phyloP scores from a whole-genome alignment of 1,139 yeast genomes.

The Sugiyamaella neomexicana region DNA sequence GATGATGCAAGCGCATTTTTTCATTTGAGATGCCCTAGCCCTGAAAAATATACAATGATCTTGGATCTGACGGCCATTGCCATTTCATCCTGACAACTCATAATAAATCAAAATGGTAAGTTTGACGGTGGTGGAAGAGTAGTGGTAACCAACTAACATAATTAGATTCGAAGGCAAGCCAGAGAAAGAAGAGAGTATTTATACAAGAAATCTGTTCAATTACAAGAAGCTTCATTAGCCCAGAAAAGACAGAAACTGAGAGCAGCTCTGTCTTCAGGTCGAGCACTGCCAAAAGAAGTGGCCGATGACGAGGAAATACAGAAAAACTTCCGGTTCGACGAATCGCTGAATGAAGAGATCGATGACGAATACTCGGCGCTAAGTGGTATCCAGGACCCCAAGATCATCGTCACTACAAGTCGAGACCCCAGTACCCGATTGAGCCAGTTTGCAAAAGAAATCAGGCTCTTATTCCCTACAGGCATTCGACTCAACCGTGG shows the following conservation, averaged over 20 bases:
- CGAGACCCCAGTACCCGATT: conserved; percentile 85
- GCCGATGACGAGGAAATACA: conserved; percentile 85
- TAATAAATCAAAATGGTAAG: background rate
- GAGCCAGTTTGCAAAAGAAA: conserved; percentile 89
- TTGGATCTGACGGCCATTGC: background rate
- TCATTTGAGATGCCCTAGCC: conserved; percentile 10
- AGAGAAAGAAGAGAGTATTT: conserved; percentile 93
- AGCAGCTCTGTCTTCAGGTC: conserved; percentile 88
- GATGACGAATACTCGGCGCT: conserved; percentile 92
- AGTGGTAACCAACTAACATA: background rate
- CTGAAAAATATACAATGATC: conserved; percentile 19
- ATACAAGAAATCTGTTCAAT: conserved; percentile 81
- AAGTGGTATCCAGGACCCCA: conserved; percentile 91
- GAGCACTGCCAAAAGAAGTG: conserved; percentile 81
- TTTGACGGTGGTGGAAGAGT: background rate
- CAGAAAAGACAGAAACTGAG: conserved; percentile 85
- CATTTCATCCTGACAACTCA: too few species aligned
- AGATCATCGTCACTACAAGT: conserved; percentile 87
- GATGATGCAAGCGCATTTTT: too few species aligned
- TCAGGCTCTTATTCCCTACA: conserved; percentile 85
- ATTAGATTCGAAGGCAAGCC: conserved; percentile 83
- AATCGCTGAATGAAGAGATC: conserved; percentile 51
- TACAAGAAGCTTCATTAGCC: conserved; percentile 82
- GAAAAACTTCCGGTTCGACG: conserved; percentile 81
- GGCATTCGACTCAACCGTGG: conserved; percentile 90